Conservation (phyloP, 441 rosid genomes). For the Gossypium aridum region DNA sequence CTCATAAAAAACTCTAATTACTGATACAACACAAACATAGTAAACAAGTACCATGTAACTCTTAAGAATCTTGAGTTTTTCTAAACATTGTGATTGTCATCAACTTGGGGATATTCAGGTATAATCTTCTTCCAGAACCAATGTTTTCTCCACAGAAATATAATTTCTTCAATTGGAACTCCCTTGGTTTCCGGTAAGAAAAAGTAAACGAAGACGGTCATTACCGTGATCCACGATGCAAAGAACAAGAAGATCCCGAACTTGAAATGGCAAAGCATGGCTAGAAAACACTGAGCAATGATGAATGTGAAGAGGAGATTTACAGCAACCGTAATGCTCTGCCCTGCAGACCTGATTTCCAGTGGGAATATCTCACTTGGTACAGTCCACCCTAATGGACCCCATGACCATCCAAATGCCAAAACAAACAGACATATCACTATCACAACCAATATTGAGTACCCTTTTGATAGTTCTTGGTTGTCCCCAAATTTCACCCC, state of each 20-base stretch:
- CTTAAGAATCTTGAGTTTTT: neutral
- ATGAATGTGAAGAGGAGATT: slow-evolving; percentile 75
- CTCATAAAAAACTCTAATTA: neutral
- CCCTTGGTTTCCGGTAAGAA: slow-evolving; percentile 87
- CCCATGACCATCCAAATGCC: slow-evolving; percentile 97
- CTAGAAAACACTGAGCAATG: slow-evolving; percentile 65
- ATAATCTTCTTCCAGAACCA: slow-evolving; percentile 85
- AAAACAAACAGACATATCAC: slow-evolving; percentile 72
- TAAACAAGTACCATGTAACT: neutral
- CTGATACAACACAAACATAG: neutral
- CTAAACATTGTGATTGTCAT: neutral
- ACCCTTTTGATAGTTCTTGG: slow-evolving; percentile 53
- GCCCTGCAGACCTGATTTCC: slow-evolving; percentile 84
- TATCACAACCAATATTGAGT: slow-evolving; percentile 50
- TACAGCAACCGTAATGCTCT: slow-evolving; percentile 80
- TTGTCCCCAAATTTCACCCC: slow-evolving; percentile 57
- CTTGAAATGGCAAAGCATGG: slow-evolving; percentile 67
- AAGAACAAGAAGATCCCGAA: slow-evolving; percentile 86
- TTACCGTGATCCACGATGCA: slow-evolving; percentile 60
- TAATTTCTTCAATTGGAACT: slow-evolving; percentile 86
- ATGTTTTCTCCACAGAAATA: slow-evolving; percentile 71
- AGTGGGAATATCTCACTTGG: slow-evolving; percentile 87
- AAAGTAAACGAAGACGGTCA: slow-evolving; percentile 65
- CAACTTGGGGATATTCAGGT: slow-evolving; percentile 26
- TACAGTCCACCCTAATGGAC: slow-evolving; percentile 84